These are phyloP conservation scores for Sporothrix dimorphospora DNA, from an alignment of 2,329 filamentous ascomycete species.

Conservation along the genomic window DNA sequence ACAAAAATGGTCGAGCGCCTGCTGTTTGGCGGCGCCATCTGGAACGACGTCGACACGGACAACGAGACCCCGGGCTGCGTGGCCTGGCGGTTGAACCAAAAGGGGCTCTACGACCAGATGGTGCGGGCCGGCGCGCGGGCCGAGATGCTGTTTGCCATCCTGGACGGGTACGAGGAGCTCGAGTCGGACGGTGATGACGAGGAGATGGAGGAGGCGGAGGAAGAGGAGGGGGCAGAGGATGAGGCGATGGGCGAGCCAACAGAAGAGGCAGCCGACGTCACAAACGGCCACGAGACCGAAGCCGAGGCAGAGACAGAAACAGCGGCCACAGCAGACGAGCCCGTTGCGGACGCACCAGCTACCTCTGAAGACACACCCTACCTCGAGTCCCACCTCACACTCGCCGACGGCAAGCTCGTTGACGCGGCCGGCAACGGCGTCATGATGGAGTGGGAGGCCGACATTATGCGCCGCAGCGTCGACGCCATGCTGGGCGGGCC, in stretches of 20 bases:
- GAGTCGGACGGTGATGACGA: conserved; percentile 57
- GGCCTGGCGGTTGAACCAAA: conserved; percentile 69
- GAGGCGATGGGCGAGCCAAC: conserved; percentile 35
- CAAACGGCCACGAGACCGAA: conserved; percentile 35
- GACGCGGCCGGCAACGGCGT: conserved; percentile 79
- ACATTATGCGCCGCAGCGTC: conserved; percentile 81
- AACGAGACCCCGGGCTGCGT: conserved; percentile 92
- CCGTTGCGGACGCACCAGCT: conserved; percentile 42
- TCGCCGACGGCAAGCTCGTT: conserved; percentile 68
- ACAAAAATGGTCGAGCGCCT: conserved; percentile 70
- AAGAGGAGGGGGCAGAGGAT: conserved; percentile 42
- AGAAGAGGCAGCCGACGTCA: background rate
- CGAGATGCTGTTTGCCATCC: conserved; percentile 79
- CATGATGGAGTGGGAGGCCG: conserved; percentile 92
- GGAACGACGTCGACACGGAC: conserved; percentile 88
- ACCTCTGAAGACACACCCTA: conserved; percentile 64
- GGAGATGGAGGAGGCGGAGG: conserved; percentile 49
- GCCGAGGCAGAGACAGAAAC: conserved; percentile 35
- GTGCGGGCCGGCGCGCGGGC: conserved; percentile 90
- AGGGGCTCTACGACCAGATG: conserved; percentile 75
- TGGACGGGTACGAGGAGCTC: conserved; percentile 81
- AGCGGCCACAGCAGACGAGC: conserved; percentile 33
- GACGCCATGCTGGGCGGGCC: conserved; percentile 62
- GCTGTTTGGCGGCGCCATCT: conserved; percentile 87
- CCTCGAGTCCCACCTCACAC: conserved; percentile 67